phyloP scores from a whole-genome alignment of 345 rosid species.

The Luvunga scandens region DNA sequence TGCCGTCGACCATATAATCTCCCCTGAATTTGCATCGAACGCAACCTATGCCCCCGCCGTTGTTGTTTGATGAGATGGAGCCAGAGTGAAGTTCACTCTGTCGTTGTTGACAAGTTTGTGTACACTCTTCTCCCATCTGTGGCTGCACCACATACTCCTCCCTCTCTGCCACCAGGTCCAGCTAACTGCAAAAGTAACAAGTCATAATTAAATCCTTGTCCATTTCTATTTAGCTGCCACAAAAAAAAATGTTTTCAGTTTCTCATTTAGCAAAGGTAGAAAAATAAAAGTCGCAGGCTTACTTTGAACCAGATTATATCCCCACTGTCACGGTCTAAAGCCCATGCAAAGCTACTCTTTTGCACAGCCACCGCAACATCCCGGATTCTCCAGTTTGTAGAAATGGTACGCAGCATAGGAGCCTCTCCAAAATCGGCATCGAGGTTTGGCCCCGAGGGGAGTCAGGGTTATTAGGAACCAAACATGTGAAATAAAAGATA shows the following conservation, averaged over 20 bases:
- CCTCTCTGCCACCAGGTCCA: slow-evolving; percentile 41
- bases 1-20: slow-evolving; percentile 34
- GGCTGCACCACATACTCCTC: slow-evolving; percentile 40
- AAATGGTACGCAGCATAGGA: slow-evolving; percentile 32
- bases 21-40: slow-evolving; percentile 36
- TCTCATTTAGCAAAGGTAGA: neutral
- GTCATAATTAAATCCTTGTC: too few relatives aligned
- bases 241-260: too few relatives aligned
- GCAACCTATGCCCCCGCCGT: slow-evolving; percentile 49
- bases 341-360: slow-evolving; percentile 38
- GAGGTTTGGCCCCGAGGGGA: slow-evolving; percentile 47
- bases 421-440: slow-evolving; percentile 61
- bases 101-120: slow-evolving; percentile 39
- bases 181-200: slow-evolving; percentile 22
- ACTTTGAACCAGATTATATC: slow-evolving; percentile 23
- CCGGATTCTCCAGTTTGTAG: slow-evolving; percentile 8
- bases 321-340: slow-evolving; percentile 20
- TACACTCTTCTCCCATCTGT: slow-evolving; percentile 35
- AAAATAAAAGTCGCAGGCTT: neutral
- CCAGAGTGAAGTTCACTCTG: slow-evolving; percentile 31
- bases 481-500: slow-evolving; percentile 39
- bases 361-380: slow-evolving; percentile 26
- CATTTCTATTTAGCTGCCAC: neutral
- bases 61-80: slow-evolving; percentile 35
- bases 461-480: slow-evolving; percentile 40